Percentiles rank a stretch among this genome's conserved stretches.
Evolutionary conservation across 768 basidiomycete species (phyloP).

Genomic region (Lactarius deliciosus): DNA sequence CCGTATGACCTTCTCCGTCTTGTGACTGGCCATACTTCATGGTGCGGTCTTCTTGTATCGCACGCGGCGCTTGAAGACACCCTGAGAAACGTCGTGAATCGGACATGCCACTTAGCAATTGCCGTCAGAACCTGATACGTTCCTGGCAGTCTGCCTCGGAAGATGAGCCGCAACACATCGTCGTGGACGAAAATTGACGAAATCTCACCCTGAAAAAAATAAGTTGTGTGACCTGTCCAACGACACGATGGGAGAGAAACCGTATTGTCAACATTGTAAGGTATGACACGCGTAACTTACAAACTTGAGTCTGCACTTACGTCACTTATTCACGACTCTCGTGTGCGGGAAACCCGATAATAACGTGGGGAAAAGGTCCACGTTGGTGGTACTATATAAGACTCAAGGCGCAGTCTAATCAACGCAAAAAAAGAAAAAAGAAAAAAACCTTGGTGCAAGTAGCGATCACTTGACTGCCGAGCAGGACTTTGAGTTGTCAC

Average conservation of each 20-base stretch:
- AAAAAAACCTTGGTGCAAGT: conserved; percentile 35
- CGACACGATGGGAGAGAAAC: conserved; percentile 72
- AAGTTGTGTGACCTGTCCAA: conserved; percentile 87
- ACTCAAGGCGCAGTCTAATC: not conserved
- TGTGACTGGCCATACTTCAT: conserved; percentile 79
- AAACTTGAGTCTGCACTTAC: conserved; percentile 44
- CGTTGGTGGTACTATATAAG: not conserved
- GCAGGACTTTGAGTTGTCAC: too few relatives aligned
- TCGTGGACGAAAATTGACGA: conserved; percentile 71
- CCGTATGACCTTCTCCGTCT: conserved; percentile 51
- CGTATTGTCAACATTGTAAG: conserved; percentile 31
- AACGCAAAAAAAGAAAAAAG: not conserved
- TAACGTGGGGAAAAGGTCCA: conserved; percentile 61
- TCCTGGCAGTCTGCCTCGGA: conserved; percentile 56
- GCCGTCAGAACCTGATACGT: conserved; percentile 44
- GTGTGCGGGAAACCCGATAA: conserved; percentile 83
- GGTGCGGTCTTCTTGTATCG: conserved; percentile 93
- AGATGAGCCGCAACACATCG: conserved; percentile 66
- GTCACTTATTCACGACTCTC: conserved; percentile 74
- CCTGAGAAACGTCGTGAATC: conserved; percentile 54
- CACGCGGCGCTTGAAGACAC: conserved; percentile 77
- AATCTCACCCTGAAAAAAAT: conserved; percentile 81
- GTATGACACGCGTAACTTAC: not conserved
- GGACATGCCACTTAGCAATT: conserved; percentile 65
- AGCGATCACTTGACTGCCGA: conserved; percentile 36